Base-by-base conservation (phyloP, 495 filamentous ascomycete genomes). In the Clohesyomyces aquaticus region DNA sequence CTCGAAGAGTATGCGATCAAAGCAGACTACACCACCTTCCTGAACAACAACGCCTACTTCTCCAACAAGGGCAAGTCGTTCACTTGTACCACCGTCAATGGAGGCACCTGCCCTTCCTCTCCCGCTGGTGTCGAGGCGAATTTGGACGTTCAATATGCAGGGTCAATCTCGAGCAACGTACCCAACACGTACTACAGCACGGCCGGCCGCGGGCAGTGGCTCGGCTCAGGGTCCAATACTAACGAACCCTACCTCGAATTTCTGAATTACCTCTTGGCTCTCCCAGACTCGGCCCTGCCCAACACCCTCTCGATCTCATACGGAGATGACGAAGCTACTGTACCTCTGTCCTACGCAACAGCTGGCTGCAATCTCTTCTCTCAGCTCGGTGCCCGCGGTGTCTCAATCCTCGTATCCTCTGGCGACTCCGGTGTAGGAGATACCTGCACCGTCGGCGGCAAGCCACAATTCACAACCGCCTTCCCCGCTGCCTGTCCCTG, bases 161-260 rank as follows among this genome's bases (percentile, higher is more conserved):
- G 45, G 18, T 22, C 25, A 16, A 61, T 61, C 45, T 29, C 57
- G 6, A 61, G 19, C 2, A 18, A 19, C 48, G 28, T 61, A 10
- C 57, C 48, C 22, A 61, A 35, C 12, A 61, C 46, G 3, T 58
- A 58, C 27, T 58, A 58, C 55, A 58, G 55, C 55, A 58, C 55
- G 16, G 55, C 55, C 16, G 55, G 55, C 12, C 55, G 55, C 12
- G 55, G 55, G 2, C 55, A 58, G 21, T 58, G 55, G 55, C 38
- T 58, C 23, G 57, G 57, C 2, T 61, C 57, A 1, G 57, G 57
- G n/a, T 27, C 59, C 8, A 54, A 63, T 25, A 63, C 51, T 8
- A 65, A 65, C 23, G 61, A 65, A 29, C 61, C 61, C 4, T 65
- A 59, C 21, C 49, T 65, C 41, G 48, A 50, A 23, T 65, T 48